These are phyloP conservation scores for Setaria viridis DNA, from an alignment of 202 grass and related monocot species.

Conservation along the genomic window DNA sequence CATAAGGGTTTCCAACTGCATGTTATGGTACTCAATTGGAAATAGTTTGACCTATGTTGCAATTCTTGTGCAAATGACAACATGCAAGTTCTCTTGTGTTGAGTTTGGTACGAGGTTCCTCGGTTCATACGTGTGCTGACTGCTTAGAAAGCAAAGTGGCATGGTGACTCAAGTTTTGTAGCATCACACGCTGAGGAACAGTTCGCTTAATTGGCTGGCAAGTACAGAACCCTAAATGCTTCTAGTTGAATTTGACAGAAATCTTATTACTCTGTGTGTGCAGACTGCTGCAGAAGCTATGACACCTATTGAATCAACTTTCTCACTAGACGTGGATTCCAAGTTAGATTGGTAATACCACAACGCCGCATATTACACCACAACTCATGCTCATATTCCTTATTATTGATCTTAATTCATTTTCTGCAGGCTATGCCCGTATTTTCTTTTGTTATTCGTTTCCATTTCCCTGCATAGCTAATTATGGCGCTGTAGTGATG, in stretches of 20 bases:
- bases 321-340: conserved; percentile 98
- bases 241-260: conserved; percentile 34
- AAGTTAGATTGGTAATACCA: conserved; percentile 93
- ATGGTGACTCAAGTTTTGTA: conserved; percentile 24
- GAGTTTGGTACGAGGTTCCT: neutral
- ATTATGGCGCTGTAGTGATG: neutral
- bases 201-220: conserved; percentile 4
- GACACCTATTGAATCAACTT: conserved; percentile 99
- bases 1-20: neutral
- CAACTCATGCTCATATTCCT: conserved; percentile 35
- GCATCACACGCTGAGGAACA: neutral
- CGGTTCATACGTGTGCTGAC: conserved; percentile 1
- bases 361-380: conserved; percentile 24
- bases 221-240: conserved; percentile 20
- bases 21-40: neutral
- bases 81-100: conserved; percentile 6
- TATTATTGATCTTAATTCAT: conserved; percentile 22
- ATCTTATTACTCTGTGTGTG: conserved; percentile 42
- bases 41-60: conserved; percentile 23
- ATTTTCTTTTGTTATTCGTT: conserved; percentile 18
- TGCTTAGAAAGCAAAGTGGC: conserved; percentile 38
- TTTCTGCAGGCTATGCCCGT: neutral
- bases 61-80: conserved; percentile 26
- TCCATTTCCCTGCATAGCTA: neutral
- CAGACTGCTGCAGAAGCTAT: conserved; percentile 98